A percentile compares a stretch with the other conserved stretches of the same genome.
These are phyloP conservation scores for Solanum hybrid DNA, from an alignment of 305 asterid species.

Conservation along the genomic window DNA sequence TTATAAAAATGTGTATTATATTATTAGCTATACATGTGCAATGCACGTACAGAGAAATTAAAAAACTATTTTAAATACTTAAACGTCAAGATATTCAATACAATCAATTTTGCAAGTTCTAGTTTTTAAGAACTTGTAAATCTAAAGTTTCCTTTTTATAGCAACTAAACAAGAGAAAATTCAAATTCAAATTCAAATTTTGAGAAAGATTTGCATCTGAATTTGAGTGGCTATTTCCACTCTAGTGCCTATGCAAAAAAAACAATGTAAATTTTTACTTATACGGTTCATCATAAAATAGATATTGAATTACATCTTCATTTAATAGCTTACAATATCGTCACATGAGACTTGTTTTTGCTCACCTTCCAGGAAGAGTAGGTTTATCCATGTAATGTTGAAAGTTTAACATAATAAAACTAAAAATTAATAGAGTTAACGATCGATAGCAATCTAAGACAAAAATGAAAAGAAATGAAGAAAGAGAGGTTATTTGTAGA, in stretches of 20 bases:
- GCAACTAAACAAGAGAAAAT: background rate
- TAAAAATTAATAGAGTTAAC: too few species aligned
- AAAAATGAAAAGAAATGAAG: too few species aligned
- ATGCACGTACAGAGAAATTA: background rate
- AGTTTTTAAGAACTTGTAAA: background rate
- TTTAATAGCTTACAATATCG: too few species aligned
- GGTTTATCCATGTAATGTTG: too few species aligned
- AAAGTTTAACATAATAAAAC: too few species aligned
- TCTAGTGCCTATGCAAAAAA: background rate
- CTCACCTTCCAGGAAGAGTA: too few species aligned
- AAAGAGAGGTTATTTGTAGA: background rate
- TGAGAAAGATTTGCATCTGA: background rate
- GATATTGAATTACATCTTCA: too few species aligned
- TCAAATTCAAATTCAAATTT: too few species aligned
- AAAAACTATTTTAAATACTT: background rate
- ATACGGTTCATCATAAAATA: too few species aligned
- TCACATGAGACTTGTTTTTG: too few species aligned
- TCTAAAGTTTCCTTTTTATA: background rate
- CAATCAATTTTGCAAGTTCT: background rate
- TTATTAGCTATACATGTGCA: background rate
- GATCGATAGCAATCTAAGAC: too few species aligned
- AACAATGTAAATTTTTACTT: too few species aligned
- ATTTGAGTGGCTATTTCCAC: background rate
- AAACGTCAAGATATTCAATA: background rate
- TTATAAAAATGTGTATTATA: background rate